These are phyloP conservation scores for Neocatenulostroma microsporum DNA, from an alignment of 2,329 filamentous ascomycete genomes.

Conservation along the genomic window DNA sequence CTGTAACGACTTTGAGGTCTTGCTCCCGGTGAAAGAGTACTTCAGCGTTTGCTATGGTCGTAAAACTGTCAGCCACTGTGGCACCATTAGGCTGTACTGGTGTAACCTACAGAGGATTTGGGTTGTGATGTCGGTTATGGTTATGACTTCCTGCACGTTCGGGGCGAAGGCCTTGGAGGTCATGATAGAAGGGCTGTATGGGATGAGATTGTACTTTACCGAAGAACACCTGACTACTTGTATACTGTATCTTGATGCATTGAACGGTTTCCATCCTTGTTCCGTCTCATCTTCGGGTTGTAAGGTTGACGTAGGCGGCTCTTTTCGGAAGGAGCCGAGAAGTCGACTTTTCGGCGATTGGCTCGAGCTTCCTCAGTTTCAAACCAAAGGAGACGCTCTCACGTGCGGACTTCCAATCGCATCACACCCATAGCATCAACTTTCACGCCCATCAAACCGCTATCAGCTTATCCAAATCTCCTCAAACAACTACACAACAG, in stretches of 20 bases:
- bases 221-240: too few relatives aligned
- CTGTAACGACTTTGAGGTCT: slow-evolving; percentile 17
- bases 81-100: too few relatives aligned
- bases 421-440: too few relatives aligned
- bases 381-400: too few relatives aligned
- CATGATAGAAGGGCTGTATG: background rate
- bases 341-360: too few relatives aligned
- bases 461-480: too few relatives aligned
- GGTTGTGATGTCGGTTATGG: slow-evolving; percentile 8
- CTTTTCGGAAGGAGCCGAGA: slow-evolving; percentile 2
- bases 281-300: background rate
- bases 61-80: slow-evolving; percentile 8
- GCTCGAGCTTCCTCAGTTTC: slow-evolving; percentile 1
- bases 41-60: slow-evolving; percentile 19
- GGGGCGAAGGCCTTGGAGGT: background rate
- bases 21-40: slow-evolving; percentile 16
- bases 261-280: background rate
- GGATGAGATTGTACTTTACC: too few relatives aligned
- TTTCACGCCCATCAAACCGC: too few relatives aligned
- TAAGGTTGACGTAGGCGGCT: slow-evolving; percentile 6
- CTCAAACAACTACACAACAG: too few relatives aligned
- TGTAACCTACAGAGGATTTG: slow-evolving; percentile 12
- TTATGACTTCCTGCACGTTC: slow-evolving; percentile 4
- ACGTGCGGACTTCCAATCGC: too few relatives aligned
- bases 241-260: background rate